phyloP scores from a whole-genome alignment of 495 filamentous ascomycete species.

The Podospora didyma region DNA sequence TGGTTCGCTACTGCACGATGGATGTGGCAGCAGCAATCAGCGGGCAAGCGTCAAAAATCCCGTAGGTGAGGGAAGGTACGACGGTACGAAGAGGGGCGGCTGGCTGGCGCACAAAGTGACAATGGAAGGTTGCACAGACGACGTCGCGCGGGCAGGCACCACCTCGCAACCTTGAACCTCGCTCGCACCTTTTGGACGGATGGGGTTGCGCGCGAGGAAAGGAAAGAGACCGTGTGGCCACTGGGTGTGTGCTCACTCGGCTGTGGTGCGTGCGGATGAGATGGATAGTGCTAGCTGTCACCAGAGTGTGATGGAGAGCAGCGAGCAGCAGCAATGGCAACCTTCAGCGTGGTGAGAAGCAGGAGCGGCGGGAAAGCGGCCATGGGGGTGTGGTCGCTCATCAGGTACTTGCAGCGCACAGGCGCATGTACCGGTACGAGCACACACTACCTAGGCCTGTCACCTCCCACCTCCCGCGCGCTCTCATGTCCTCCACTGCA shows the following conservation, averaged over 20 bases:
- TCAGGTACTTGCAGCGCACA: too few species aligned
- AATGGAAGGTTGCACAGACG: background rate
- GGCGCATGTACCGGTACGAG: too few species aligned
- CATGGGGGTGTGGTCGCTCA: too few species aligned
- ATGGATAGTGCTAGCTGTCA: background rate
- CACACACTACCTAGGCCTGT: too few species aligned
- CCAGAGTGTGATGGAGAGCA: too few species aligned
- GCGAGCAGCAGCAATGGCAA: too few species aligned
- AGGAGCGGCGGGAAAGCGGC: too few species aligned
- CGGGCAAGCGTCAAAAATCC: conserved; percentile 13
- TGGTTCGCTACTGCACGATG: conserved; percentile 1
- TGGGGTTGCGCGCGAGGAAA: too few species aligned
- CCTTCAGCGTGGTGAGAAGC: too few species aligned
- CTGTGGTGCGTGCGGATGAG: background rate
- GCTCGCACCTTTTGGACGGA: too few species aligned
- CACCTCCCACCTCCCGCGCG: too few species aligned
- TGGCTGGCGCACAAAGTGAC: background rate
- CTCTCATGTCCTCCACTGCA: background rate
- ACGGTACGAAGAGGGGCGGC: background rate
- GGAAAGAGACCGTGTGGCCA: background rate
- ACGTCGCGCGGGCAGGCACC: conserved; percentile 1
- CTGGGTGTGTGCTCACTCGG: background rate
- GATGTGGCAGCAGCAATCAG: conserved; percentile 5
- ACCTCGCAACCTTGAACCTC: background rate
- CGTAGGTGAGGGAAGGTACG: background rate